phyloP scores from a whole-genome alignment of 345 rosid genomes.

The Erodium maritimum region DNA sequence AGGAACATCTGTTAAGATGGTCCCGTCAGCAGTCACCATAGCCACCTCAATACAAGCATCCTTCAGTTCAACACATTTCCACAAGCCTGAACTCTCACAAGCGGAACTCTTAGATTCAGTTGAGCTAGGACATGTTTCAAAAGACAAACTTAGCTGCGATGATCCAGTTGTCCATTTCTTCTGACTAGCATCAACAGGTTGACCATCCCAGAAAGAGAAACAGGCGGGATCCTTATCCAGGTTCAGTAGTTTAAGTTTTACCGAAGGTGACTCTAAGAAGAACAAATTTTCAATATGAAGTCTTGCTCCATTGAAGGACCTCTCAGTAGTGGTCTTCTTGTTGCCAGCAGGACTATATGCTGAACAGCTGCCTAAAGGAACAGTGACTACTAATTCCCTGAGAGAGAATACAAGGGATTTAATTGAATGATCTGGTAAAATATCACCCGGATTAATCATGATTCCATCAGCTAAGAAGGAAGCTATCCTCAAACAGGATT shows the following conservation, averaged over 20 bases:
- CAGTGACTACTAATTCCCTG: slow-evolving; percentile 62
- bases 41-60: slow-evolving; percentile 65
- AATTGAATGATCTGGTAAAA: slow-evolving; percentile 67
- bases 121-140: slow-evolving; percentile 49
- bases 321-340: slow-evolving; percentile 25
- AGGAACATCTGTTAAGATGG: slow-evolving; percentile 63
- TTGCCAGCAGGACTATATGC: slow-evolving; percentile 17
- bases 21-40: slow-evolving; percentile 91
- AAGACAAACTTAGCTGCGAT: slow-evolving; percentile 53
- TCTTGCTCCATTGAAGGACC: slow-evolving; percentile 69
- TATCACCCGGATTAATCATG: slow-evolving; percentile 71
- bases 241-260: slow-evolving; percentile 59
- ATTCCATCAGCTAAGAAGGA: slow-evolving; percentile 96
- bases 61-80: slow-evolving; percentile 80
- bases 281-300: slow-evolving; percentile 72
- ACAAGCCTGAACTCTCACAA: slow-evolving; percentile 35
- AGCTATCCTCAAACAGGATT: slow-evolving; percentile 84
- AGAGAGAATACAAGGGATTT: slow-evolving; percentile 51
- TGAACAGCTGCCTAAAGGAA: slow-evolving; percentile 55
- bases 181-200: slow-evolving; percentile 93
- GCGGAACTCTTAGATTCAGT: slow-evolving; percentile 19
- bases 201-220: slow-evolving; percentile 79
- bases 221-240: slow-evolving; percentile 98
- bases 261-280: slow-evolving; percentile 75
- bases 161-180: slow-evolving; percentile 79